phyloP scores from a whole-genome alignment of 2,329 filamentous ascomycete species.

The Drechslerella coelobrocha region DNA sequence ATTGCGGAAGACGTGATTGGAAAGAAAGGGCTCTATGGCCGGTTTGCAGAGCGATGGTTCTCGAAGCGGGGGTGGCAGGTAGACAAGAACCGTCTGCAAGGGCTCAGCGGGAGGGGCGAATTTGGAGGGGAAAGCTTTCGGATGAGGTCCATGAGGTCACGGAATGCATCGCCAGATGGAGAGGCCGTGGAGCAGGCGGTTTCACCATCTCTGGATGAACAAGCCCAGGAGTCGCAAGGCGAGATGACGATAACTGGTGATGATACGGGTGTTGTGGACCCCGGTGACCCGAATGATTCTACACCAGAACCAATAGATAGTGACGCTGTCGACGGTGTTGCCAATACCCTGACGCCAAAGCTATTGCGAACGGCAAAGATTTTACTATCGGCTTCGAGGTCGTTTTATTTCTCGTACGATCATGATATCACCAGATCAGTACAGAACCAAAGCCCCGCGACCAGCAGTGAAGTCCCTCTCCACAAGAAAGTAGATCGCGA shows the following conservation, averaged over 20 bases:
- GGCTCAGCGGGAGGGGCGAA: conserved; percentile 67
- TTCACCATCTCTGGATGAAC: conserved; percentile 31
- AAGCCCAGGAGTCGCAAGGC: conserved; percentile 55
- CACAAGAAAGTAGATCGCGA: conserved; percentile 74
- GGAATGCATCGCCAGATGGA: conserved; percentile 47
- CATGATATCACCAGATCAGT: conserved; percentile 81
- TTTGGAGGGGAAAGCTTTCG: conserved; percentile 52
- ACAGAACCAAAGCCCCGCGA: conserved; percentile 47
- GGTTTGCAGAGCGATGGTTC: conserved; percentile 91
- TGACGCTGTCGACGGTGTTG: conserved; percentile 57
- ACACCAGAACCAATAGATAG: conserved; percentile 37
- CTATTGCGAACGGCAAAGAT: conserved; percentile 82
- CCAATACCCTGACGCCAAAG: conserved; percentile 75
- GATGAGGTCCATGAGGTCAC: conserved; percentile 56
- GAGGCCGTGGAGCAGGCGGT: conserved; percentile 33
- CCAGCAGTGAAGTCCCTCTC: conserved; percentile 65
- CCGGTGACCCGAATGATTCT: conserved; percentile 24
- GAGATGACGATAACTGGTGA: conserved; percentile 32
- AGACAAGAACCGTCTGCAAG: conserved; percentile 73
- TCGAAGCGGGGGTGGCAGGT: conserved; percentile 80
- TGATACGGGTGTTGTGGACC: conserved; percentile 20
- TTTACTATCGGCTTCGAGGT: conserved; percentile 78
- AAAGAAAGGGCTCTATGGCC: conserved; percentile 80
- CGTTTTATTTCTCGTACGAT: conserved; percentile 96
- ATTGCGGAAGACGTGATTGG: conserved; percentile 89